Evolutionary conservation across 306 rosid genomes (phyloP).

Genomic region (Rubus idaeus): DNA sequence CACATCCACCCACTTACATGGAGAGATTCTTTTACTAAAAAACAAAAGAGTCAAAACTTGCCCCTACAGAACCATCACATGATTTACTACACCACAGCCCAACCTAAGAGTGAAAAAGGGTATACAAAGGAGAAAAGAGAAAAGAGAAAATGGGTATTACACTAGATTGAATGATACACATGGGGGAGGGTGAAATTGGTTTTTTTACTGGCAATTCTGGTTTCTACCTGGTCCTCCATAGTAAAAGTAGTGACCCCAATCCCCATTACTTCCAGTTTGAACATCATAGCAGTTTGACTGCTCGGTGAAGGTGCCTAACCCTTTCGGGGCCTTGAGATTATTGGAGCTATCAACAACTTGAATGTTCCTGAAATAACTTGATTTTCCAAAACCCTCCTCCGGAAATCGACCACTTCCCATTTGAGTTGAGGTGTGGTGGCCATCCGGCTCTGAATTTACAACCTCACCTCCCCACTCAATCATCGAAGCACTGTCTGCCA

Average conservation of each 20-base stretch:
- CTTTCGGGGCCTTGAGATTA: slow-evolving; percentile 88
- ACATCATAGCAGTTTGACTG: slow-evolving; percentile 93
- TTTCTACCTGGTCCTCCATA: slow-evolving; percentile 99
- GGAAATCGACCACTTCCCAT: slow-evolving; percentile 98
- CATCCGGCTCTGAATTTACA: slow-evolving; percentile 76
- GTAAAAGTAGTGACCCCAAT: slow-evolving; percentile 98
- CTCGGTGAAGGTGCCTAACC: slow-evolving; percentile 85
- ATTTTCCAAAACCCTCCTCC: slow-evolving; percentile 85
- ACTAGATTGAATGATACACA: slow-evolving; percentile 58
- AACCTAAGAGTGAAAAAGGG: slow-evolving; percentile 33
- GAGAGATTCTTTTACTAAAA: slow-evolving; percentile 61
- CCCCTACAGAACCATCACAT: slow-evolving; percentile 54
- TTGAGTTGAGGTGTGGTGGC: slow-evolving; percentile 88
- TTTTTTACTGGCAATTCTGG: slow-evolving; percentile 47
- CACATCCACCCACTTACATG: slow-evolving; percentile 52
- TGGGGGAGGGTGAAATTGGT: slow-evolving; percentile 13
- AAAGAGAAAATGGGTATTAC: slow-evolving; percentile 31
- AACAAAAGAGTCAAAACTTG: slow-evolving; percentile 71
- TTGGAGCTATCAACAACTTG: slow-evolving; percentile 92
- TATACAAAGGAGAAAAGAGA: slow-evolving; percentile 37
- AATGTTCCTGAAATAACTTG: slow-evolving; percentile 90
- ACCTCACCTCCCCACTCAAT: slow-evolving; percentile 99
- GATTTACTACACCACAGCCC: slow-evolving; percentile 24
- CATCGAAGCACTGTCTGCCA: slow-evolving; percentile 96
- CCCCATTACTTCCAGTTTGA: slow-evolving; percentile 87